Evolutionary conservation across 495 filamentous ascomycete genomes (phyloP), one percentile per base, ranked within the genome.

Genomic region (Penicillium goetzii): DNA sequence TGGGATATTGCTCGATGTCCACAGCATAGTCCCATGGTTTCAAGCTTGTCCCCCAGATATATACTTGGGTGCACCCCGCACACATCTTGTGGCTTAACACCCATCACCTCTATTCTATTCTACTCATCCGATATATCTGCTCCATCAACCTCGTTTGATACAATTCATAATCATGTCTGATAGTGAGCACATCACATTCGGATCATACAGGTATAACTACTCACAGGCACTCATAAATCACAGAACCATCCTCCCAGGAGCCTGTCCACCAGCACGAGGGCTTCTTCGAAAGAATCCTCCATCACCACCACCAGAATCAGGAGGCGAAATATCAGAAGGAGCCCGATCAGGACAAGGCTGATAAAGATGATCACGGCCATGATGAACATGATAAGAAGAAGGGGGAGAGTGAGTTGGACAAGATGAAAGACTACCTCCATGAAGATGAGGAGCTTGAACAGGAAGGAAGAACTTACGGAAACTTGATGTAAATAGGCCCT

Each of bases 241-340:
- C 45, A 65, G 63, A 65, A 49, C 25, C 43, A 19, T 54, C 55
- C 14, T 30, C 60, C n/a, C 32, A 25, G 14, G 36, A 49, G 26
- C 61, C 58, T 23, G 47, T n/a, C 15, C 47, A 51, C 15, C 36
- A 64, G n/a, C 53, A 65, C 28, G 63, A 65, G 36, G 56, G 63
- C 47, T 65, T 65, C 43, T 65, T 65, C 47, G 63, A 65, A 26
- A 51, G 63, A 38, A 61, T 65, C 15, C 45, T 65, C 15, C 63
- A 65, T 38, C 63, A 47, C 23, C 63, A 65, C 19, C 5, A 62
- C 0, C 36, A 58, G 26, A 63, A 40, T 36, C 25, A 62, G 28
- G 60, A 62, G 28, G 47, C 25, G 25, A 23, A 51, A 12, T 26
- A 51, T 10, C 58, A 53, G 36, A 52, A 53, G n/a, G 49, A 58